Evolutionary conservation across 2,329 filamentous ascomycete genomes (phyloP), one percentile per base, ranked within the genome.

Genomic region (Daldinia sp.): DNA sequence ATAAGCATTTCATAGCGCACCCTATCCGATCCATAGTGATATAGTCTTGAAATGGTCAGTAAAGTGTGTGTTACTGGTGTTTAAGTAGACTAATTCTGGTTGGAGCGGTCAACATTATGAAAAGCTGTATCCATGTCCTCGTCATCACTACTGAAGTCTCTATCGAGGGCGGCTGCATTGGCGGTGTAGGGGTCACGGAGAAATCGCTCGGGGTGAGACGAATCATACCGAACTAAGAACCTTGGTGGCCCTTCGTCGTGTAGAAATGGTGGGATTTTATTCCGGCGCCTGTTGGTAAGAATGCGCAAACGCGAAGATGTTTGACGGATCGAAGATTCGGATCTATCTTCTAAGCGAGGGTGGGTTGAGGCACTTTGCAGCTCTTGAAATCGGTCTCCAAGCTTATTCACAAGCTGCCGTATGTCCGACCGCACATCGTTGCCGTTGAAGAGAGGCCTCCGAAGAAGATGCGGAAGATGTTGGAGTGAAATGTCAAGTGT

Each of bases 141-240:
- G 26, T 68, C 62, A 18, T 68, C 62, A 13, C 61, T 68, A 41
- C 64, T 69, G 6, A 63, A 42, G n/a, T 64, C 64, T 35, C 51
- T 57, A 41, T 70, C 51, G 13, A 26, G 20, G 12, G 39, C 23
- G 18, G 63, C 15, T 2, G 33, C 6, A 23, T 62, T 28, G n/a
- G 61, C 44, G 12, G 41, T 23, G 23, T 67, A 67, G 6, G 62
- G 63, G 7, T 60, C 18, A 18, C 9, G 15, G 12, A 68, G 55
- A 37, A 70, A 65, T 33, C 56, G 54, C 2, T 66, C 48, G 3
- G 61, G 59, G 37, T 70, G 39, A 48, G 41, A 57, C 20, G 69
- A 70, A 20, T 72, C 69, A 57, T 70, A 72, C 7, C 69, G 64
- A 46, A 58, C 61, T 13, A 68, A 44, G n/a, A 60, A 65, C 35